phyloP scores from a whole-genome alignment of 495 filamentous ascomycete genomes.

The Chlorociboria aeruginascens region DNA sequence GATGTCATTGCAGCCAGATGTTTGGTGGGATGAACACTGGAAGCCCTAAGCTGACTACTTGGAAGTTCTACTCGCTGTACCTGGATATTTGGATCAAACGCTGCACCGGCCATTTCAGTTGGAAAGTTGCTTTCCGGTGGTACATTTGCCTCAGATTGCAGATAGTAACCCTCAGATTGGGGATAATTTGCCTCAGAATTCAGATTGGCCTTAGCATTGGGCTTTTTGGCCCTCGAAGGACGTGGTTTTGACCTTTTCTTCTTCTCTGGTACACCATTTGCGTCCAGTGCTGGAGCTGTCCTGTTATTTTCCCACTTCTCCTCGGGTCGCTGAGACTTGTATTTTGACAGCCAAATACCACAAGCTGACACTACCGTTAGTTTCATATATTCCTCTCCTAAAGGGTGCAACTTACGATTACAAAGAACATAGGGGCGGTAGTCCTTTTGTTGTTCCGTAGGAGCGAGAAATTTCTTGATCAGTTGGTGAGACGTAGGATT shows the following conservation, averaged over 20 bases:
- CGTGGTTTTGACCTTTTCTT: constrained; percentile 30
- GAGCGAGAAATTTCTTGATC: constrained; percentile 62
- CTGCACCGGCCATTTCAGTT: constrained; percentile 10
- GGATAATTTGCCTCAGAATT: constrained; percentile 41
- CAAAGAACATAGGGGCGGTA: constrained; percentile 67
- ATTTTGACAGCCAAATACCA: constrained; percentile 85
- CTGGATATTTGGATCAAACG: constrained; percentile 10
- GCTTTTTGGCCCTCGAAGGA: constrained; percentile 31
- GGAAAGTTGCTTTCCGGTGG: constrained; percentile 6
- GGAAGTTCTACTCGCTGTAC: constrained; percentile 15
- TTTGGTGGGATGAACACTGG: constrained; percentile 20
- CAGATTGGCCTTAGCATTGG: constrained; percentile 21
- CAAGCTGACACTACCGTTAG: constrained; percentile 43
- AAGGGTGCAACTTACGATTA: constrained; percentile 42
- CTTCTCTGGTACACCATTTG: constrained; percentile 23
- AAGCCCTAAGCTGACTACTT: constrained; percentile 23
- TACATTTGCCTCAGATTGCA: constrained; percentile 18
- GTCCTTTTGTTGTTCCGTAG: constrained; percentile 43
- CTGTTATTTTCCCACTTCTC: constrained; percentile 54
- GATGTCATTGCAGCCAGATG: constrained; percentile 25
- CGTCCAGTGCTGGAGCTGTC: constrained; percentile 26
- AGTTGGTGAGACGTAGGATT: constrained; percentile 50
- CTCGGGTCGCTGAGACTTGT: constrained; percentile 69
- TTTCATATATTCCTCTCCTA: neutral
- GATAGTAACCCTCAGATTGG: constrained; percentile 26